Base-by-base conservation (phyloP, 2,329 filamentous ascomycete species). In the Aspergillus vadensis region DNA sequence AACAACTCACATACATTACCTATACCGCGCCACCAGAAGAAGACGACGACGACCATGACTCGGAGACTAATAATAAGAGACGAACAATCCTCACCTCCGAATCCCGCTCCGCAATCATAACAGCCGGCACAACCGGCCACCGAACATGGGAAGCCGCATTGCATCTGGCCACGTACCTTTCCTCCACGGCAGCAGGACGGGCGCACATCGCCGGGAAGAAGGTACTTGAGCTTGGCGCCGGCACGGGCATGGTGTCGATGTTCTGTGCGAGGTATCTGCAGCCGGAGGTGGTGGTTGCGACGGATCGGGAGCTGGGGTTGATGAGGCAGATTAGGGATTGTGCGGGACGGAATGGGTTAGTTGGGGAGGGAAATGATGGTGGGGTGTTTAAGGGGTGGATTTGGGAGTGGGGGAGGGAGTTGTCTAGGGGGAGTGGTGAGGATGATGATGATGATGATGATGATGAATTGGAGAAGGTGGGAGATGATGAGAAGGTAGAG, bases 1-100 rank as follows among this genome's bases (percentile, higher is more conserved):
- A 93, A 76, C 72, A 87, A 69, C 90, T 90, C 72, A 86, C 86
- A 32, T 89, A 88, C 72, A 90, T 96, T 60, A 92, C 88, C 39
- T 96, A 96, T 72, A 82, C 78, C 23, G 76, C 72, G 27, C 76
- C 79, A 10, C 51, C 21, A 17, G n/a, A 55, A 55, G 17, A 39
- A 51, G 10, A 21, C 2, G 7, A 32, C 30, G 30, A 47, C 25
- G 21, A 23, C 21, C 27, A 30, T 30, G 8, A 30, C 8, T 10
- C 8, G 8, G 27, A 12, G 10, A 10, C 27, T 30, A 9, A 25
- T 39, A 15, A 19, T 7, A 48, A 49, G 48, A 52, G 27, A 19
- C 66, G 63, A 49, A 71, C 65, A 64, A 74, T 72, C 55, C 76
- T 68, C 65, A 79, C 65, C 51, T 88, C 65, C 82, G 85, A 64